phyloP scores from a whole-genome alignment of 805 yeast genomes.

The Komagataella populi region DNA sequence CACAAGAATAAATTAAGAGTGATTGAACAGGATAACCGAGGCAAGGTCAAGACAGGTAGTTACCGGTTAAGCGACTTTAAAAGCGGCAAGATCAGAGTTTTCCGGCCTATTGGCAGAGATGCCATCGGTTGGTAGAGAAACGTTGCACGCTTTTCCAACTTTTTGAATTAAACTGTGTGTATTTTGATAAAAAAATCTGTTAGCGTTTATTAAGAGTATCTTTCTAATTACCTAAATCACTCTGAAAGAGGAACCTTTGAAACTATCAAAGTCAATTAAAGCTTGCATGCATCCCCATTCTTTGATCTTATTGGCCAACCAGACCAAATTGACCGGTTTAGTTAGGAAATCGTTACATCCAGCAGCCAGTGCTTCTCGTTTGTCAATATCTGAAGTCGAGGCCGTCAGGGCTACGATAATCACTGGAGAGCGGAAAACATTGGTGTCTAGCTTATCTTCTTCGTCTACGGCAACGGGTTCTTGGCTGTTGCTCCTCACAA shows the following conservation, averaged over 20 bases:
- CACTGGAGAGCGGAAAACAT: constrained; percentile 81
- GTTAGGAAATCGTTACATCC: constrained; percentile 96
- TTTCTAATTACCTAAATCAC: background rate
- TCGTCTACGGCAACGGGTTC: constrained; percentile 11
- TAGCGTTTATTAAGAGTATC: background rate
- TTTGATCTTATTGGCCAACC: constrained; percentile 88
- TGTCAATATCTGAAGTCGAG: constrained; percentile 70
- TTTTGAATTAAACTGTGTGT: background rate
- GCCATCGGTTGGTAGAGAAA: constrained; percentile 54
- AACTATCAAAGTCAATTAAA: constrained; percentile 85
- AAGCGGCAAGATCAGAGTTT: constrained; percentile 68
- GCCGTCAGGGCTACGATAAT: constrained; percentile 97
- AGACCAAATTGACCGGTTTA: constrained; percentile 86
- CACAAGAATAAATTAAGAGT: constrained; percentile 61
- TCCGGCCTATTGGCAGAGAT: constrained; percentile 62
- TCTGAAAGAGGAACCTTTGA: constrained; percentile 33
- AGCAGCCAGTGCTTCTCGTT: constrained; percentile 84
- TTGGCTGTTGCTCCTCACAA: constrained; percentile 10
- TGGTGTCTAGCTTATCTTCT: constrained; percentile 44
- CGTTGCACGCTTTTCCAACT: background rate
- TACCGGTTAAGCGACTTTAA: constrained; percentile 63
- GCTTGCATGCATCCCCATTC: constrained; percentile 99
- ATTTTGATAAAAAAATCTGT: background rate
- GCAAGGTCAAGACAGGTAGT: constrained; percentile 43
- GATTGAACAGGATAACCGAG: constrained; percentile 36